These are phyloP conservation scores for Kwoniella pini DNA, from an alignment of 768 basidiomycete species.

Conservation along the genomic window DNA sequence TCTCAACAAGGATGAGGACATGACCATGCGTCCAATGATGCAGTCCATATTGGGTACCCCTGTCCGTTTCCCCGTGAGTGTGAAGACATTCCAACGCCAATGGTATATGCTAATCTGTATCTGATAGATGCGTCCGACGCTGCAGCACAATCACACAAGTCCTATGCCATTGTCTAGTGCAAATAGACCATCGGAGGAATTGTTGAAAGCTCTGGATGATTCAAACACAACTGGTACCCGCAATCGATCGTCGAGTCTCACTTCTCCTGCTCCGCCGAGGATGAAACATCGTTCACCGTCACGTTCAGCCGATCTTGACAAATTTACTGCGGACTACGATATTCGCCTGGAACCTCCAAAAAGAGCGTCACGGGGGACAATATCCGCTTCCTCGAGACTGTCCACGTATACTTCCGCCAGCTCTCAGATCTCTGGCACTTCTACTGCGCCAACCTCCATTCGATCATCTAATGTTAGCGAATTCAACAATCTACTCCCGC, in stretches of 20 bases:
- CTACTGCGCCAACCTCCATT: conserved; percentile 12
- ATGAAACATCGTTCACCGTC: conserved; percentile 45
- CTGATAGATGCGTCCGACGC: conserved; percentile 11
- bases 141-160: conserved; percentile 26
- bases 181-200: conserved; percentile 14
- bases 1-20: conserved; percentile 62
- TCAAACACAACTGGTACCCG: conserved; percentile 13
- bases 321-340: conserved; percentile 39
- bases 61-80: conserved; percentile 11
- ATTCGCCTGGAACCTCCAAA: conserved; percentile 15
- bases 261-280: conserved; percentile 46
- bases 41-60: conserved; percentile 3
- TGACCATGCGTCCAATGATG: conserved; percentile 58
- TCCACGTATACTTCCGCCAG: conserved; percentile 25
- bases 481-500: not conserved
- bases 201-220: not conserved
- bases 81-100: too few relatives aligned
- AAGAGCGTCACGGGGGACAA: conserved; percentile 8
- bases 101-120: not conserved
- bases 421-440: conserved; percentile 8
- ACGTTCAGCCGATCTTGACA: conserved; percentile 50
- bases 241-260: conserved; percentile 38
- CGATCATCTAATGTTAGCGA: conserved; percentile 16
- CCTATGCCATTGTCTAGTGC: conserved; percentile 9
- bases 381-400: conserved; percentile 13